A percentile compares a stretch with the other conserved stretches of the same genome.
Evolutionary conservation across 2,329 filamentous ascomycete species (phyloP).

Genomic region (Penicillium polonicum): DNA sequence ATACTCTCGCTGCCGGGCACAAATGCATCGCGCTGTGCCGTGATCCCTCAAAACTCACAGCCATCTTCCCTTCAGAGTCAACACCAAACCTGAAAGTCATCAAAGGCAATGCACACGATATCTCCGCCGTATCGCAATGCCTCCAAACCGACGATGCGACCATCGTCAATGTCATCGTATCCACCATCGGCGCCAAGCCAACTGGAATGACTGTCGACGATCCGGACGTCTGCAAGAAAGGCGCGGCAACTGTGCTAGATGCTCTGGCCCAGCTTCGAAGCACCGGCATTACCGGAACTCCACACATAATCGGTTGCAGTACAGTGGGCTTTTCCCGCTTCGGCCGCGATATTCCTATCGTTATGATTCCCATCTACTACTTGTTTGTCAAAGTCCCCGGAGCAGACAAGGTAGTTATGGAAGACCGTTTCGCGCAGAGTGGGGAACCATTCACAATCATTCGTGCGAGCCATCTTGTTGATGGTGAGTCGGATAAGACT

Average conservation of each 20-base stretch:
- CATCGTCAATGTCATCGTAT: conserved; percentile 46
- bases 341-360: conserved; percentile 33
- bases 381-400: conserved; percentile 35
- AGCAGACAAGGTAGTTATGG: conserved; percentile 40
- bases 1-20: conserved; percentile 47
- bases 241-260: conserved; percentile 28
- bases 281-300: conserved; percentile 25
- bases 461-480: conserved; percentile 36
- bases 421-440: conserved; percentile 27
- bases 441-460: conserved; percentile 28
- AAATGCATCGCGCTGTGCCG: conserved; percentile 50
- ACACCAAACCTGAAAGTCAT: conserved; percentile 47
- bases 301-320: conserved; percentile 31
- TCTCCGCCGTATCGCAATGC: conserved; percentile 41
- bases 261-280: conserved; percentile 17
- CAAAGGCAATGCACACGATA: conserved; percentile 48
- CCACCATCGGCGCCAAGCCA: conserved; percentile 47
- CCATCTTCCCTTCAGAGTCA: conserved; percentile 41
- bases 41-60: conserved; percentile 50
- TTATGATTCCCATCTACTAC: conserved; percentile 35
- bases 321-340: conserved; percentile 35
- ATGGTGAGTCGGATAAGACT: conserved; percentile 27
- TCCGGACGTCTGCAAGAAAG: conserved; percentile 35
- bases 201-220: conserved; percentile 34
- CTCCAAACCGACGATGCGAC: conserved; percentile 23